Evolutionary conservation across 2,329 filamentous ascomycete species (phyloP).

Genomic region (Elsinoe fawcettii): DNA sequence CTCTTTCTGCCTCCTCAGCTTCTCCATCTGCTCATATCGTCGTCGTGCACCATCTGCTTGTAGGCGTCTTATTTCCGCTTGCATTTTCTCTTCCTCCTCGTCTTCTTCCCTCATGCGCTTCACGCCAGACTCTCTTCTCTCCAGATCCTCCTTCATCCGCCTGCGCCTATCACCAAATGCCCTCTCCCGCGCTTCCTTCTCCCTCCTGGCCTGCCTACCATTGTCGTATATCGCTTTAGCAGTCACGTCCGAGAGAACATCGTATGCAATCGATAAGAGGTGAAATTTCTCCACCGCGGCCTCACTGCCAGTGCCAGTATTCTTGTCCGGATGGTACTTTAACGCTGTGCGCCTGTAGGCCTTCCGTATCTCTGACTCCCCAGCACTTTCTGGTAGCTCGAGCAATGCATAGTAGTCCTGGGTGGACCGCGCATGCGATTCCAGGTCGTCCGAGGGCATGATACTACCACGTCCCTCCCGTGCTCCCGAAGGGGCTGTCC

Average conservation of each 20-base stretch:
- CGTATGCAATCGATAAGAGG: constrained; percentile 74
- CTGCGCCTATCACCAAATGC: constrained; percentile 65
- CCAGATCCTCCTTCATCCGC: constrained; percentile 78
- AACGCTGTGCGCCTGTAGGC: constrained; percentile 79
- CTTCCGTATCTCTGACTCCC: constrained; percentile 66
- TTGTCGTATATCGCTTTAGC: constrained; percentile 72
- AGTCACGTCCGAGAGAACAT: constrained; percentile 64
- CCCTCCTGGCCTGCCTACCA: constrained; percentile 60
- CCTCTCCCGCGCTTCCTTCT: constrained; percentile 62
- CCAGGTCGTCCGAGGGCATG: constrained; percentile 32
- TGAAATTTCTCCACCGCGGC: constrained; percentile 74
- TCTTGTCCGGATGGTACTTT: constrained; percentile 93
- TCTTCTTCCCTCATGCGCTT: constrained; percentile 39
- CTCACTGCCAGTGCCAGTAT: constrained; percentile 54
- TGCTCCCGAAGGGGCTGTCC: not conserved
- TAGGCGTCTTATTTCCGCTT: constrained; percentile 42
- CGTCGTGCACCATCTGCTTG: constrained; percentile 46
- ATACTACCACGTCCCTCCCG: not conserved
- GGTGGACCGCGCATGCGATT: constrained; percentile 34
- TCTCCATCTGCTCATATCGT: constrained; percentile 47
- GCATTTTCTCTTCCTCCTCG: constrained; percentile 50
- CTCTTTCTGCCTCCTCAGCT: constrained; percentile 47
- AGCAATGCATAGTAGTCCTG: constrained; percentile 72
- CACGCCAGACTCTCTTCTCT: constrained; percentile 58
- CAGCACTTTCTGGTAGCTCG: constrained; percentile 55